Evolutionary conservation across 768 basidiomycete genomes (phyloP), one percentile per base, ranked within the genome.

Genomic region (Scleroderma citrinum): DNA sequence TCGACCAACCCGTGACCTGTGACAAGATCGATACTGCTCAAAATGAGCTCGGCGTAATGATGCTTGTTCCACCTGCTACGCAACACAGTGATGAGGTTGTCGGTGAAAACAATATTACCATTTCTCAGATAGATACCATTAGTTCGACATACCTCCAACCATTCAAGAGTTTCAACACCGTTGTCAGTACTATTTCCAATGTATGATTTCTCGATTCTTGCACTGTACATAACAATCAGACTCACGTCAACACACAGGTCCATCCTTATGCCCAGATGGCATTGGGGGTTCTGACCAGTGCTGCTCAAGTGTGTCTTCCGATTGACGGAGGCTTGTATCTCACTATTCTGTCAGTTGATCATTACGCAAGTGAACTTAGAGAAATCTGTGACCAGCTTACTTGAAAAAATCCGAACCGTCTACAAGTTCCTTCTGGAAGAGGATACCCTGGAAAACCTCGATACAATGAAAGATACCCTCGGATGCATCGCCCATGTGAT

Each of bases 401-500:
- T 49, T 23, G 1, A 20, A 10, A 52, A 32, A n/a, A 24, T 49
- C 2, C 17, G n/a, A 17, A 11, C 30, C n/a, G 38, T 49, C 17
- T 50, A 50, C 48, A 10, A 1, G 0, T 52, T 52, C 26, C 21
- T 52, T 16, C 19, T 30, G 7, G 38, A 41, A 17, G 12, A n/a
- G 0, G 51, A 52, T 19, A 21, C 38, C 29, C 39, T 52, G 12
- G 4, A 7, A 2, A 14, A 49, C 17, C 29, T 51, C n/a, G 17
- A 29, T 23, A 39, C 32, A 5, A 6, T 39, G 10, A 21, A n/a
- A 13, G 7, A 5, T 10, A 49, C 50, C 29, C 12, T 29, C 14
- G 20, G 16, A 20, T 14, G 17, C 1, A 46, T 65, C 32, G 44
- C 51, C 1, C 40, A 55, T 16, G 60, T 64, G 48, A 60, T 58